Base-by-base conservation (phyloP, 2,329 filamentous ascomycete species). In the Apiospora hydei region DNA sequence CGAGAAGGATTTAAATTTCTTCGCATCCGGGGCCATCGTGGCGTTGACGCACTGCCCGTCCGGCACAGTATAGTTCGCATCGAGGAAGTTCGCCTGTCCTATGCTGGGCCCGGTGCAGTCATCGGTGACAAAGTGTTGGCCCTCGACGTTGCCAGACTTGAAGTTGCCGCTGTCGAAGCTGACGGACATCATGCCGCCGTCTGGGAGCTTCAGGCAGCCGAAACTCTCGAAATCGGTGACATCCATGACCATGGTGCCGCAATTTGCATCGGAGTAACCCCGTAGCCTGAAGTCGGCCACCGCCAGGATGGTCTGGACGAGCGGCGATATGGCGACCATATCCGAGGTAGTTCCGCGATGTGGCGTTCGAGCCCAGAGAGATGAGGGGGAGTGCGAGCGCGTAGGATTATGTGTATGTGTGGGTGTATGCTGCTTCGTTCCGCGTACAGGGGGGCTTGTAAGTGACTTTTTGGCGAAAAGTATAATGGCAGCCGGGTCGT, bases 121-220 rank as follows among this genome's bases (percentile, higher is more conserved):
- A 0, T 69, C 44, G 44, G 67, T 47, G 44, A 69, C 21, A 13
- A 49, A 69, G 67, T 69, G 67, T 3, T 41, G 44, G 24, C 67
- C 44, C 24, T 26, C 44, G 13, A 49, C 67, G 43, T 69, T 47
- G 26, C 67, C 67, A 3, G 67, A 69, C 26, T 49, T 24, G 67
- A 69, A 69, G 67, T 49, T 38, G 18, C 47, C 44, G 44, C 44
- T 69, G 67, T 69, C 67, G 67, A 69, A 69, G 43, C 30, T 69
- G 26, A 69, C 47, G 0, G 67, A 69, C 44, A 44, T 26, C 57
- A 64, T 64, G 47, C 41, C 66, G 41, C 47, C 34, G 2, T 34
- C 44, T 11, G 44, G 44, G 16, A 34, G 26, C 26, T 38, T n/a
- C 11, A 49, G 18, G 67, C 67, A 69, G 44, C 67, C 67, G 24